Evolutionary conservation across 2,329 filamentous ascomycete species (phyloP), one percentile per base, ranked within the genome.

Genomic region (Penicillium sumatraense): DNA sequence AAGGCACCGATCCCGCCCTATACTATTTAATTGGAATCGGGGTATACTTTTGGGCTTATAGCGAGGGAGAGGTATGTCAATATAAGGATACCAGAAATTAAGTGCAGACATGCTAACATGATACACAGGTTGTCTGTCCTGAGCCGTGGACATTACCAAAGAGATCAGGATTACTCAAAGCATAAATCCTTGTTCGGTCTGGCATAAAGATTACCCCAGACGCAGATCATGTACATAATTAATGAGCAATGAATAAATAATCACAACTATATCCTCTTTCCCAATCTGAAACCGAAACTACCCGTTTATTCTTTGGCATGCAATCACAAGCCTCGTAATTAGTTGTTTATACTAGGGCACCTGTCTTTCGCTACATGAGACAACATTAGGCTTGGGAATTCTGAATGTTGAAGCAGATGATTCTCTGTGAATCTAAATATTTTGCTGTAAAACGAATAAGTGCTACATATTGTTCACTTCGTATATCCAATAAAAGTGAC

Each of bases 21-120:
- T 99, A 98, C 78, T 97, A 98, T 72, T 72, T 96, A 23, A 84
- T 97, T 59, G 93, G 89, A 18, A 87, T 96, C 78, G 81, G 80
- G 7, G 88, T 95, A 13, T 99, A 98, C 75, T 96, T 98, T 68
- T 97, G 93, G 93, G 95, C 91, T 1, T 98, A 96, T 69, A 95
- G 89, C 68, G 93, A 99, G 76, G 95, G 95, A 76, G 95, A 99
- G 88, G 93, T 96, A 77, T 71, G 89, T 80, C 63, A 2, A 49
- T 35, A 26, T 3, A n/a, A n/a, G 35, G 24, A 53, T 20, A 16
- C 13, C 27, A 27, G 47, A 27, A n/a, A 21, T 21, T 13, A 1
- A 21, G 47, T 47, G 3, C 36, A 54, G 53, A 55, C 13, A 38
- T 46, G 20, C 27, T 53, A 44, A 57, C 29, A 13, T 33, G 54